Evolutionary conservation across 148 eudicot genomes (phyloP).

Genomic region (Vaccinium vitisidaea): DNA sequence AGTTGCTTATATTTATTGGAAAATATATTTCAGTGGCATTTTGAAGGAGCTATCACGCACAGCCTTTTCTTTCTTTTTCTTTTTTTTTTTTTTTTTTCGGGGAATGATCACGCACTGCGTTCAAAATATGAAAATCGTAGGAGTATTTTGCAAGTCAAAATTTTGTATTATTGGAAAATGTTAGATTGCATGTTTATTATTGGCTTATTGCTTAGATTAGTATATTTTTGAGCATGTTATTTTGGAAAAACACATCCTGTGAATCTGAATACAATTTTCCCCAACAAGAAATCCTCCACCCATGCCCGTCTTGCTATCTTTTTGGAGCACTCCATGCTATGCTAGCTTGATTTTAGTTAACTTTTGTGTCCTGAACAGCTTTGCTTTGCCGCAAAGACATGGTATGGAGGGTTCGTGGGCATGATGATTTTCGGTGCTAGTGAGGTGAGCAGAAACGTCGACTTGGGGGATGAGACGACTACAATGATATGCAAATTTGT

Average conservation of each 20-base stretch:
- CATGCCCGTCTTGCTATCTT: not conserved
- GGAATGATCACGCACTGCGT: not conserved
- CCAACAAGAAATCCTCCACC: not conserved
- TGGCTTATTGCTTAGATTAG: not conserved
- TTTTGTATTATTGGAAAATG: not conserved
- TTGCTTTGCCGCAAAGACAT: slow-evolving; percentile 90
- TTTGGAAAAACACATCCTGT: not conserved
- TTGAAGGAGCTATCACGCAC: not conserved
- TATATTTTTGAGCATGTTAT: not conserved
- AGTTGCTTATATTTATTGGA: not conserved
- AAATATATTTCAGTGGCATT: not conserved
- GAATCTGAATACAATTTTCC: not conserved
- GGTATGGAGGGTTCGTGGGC: slow-evolving; percentile 94
- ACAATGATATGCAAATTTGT: slow-evolving; percentile 94
- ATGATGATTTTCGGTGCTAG: slow-evolving; percentile 99
- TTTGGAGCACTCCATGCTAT: slow-evolving; percentile 11
- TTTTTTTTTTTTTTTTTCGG: not conserved
- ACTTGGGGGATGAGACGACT: slow-evolving; percentile 92
- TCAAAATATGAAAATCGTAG: not conserved
- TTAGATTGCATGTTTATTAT: not conserved
- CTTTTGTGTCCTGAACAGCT: slow-evolving; percentile 46
- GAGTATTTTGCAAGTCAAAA: not conserved
- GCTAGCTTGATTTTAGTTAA: not conserved
- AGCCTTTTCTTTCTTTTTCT: not conserved
- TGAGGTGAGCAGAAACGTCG: slow-evolving; percentile 96